Percentiles rank a stretch among this genome's conserved stretches.
These are phyloP conservation scores for Backusella morwellensis DNA, from an alignment of 192 early-diverging fungal genomes.

Conservation along the genomic window DNA sequence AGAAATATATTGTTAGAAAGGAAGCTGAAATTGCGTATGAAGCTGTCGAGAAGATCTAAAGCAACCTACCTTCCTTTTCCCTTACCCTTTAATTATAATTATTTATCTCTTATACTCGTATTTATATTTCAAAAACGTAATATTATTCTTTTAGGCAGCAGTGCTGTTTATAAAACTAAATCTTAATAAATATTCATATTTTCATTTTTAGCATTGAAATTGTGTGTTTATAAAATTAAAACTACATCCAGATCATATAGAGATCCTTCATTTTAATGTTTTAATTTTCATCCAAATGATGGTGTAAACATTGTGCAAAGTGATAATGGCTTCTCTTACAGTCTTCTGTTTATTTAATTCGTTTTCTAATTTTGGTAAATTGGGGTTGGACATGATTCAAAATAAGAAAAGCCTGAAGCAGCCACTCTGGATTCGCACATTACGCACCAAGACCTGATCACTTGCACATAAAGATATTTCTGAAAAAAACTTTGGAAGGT, in stretches of 20 bases:
- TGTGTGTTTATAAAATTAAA: not conserved
- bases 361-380: no score
- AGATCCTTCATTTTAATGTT: no score
- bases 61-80: not conserved
- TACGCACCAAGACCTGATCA: no score
- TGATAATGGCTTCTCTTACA: no score
- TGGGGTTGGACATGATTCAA: no score
- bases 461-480: no score
- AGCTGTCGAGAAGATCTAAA: not conserved
- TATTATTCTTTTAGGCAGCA: not conserved
- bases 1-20: not conserved
- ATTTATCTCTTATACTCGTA: slow-evolving; percentile 1
- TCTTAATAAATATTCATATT: slow-evolving; percentile 3
- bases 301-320: no score
- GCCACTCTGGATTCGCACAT: no score
- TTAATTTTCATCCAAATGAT: no score
- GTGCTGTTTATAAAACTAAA: slow-evolving; percentile 3
- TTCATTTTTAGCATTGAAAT: not conserved
- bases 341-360: no score
- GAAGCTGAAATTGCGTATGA: not conserved
- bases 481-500: no score
- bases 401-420: no score
- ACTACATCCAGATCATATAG: not conserved
- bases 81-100: not conserved
- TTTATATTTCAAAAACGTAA: not conserved